Conservation (phyloP, 495 filamentous ascomycete genomes). For the Thermothielavioides terrestris region DNA sequence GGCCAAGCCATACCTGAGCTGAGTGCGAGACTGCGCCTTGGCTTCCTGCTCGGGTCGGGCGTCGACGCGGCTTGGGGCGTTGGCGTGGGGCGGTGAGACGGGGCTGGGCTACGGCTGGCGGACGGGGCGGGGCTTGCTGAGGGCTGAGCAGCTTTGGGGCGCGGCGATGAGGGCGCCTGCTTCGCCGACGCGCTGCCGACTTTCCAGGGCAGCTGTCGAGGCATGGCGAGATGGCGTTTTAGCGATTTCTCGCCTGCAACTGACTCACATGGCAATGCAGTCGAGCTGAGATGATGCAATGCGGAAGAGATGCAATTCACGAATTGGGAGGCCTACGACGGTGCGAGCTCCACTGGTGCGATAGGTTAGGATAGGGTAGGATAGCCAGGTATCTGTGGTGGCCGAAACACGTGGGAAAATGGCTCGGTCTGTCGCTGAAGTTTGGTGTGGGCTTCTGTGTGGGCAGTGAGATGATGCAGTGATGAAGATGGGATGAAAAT, state of each 20-base stretch:
- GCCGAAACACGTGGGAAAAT: too few relatives aligned
- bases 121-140: conserved; percentile 5
- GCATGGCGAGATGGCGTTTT: conserved; percentile 8
- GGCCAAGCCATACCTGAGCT: not conserved
- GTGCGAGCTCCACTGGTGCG: too few relatives aligned
- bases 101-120: conserved; percentile 6
- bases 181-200: conserved; percentile 3
- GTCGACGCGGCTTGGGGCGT: not conserved
- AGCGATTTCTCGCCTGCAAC: not conserved
- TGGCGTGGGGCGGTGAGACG: conserved; percentile 4
- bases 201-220: conserved; percentile 26
- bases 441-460: too few relatives aligned
- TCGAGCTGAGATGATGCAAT: too few relatives aligned
- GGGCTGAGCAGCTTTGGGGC: not conserved
- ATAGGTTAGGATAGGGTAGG: too few relatives aligned
- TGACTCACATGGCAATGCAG: too few relatives aligned
- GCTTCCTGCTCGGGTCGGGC: not conserved
- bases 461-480: too few relatives aligned
- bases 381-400: too few relatives aligned
- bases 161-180: conserved; percentile 4
- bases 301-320: too few relatives aligned
- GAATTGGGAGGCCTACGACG: too few relatives aligned
- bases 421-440: too few relatives aligned
- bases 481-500: too few relatives aligned
- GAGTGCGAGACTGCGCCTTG: conserved; percentile 8